Evolutionary conservation across 306 rosid genomes (phyloP).

Genomic region (Gillenia trifoliata): DNA sequence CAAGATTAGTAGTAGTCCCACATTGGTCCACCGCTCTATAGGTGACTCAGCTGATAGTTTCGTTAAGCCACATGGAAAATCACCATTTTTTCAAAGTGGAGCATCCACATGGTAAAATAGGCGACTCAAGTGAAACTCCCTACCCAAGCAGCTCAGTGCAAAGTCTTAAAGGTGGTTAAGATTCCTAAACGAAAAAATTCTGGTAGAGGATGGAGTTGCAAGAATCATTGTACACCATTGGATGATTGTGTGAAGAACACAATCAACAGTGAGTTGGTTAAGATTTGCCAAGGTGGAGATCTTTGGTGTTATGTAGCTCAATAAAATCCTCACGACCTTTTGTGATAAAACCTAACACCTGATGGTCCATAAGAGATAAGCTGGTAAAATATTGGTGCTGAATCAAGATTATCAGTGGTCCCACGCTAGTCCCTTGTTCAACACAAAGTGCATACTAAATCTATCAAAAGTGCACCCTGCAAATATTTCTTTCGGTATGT

Average conservation of each 20-base stretch:
- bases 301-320: neutral
- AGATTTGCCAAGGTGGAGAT: neutral
- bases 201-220: neutral
- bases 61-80: neutral
- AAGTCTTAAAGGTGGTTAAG: neutral
- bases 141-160: neutral
- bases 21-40: neutral
- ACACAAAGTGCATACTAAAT: neutral
- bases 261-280: neutral
- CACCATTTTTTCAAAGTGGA: neutral
- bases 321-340: neutral
- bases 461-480: neutral
- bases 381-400: neutral
- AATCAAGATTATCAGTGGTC: neutral
- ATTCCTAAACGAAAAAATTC: neutral
- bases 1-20: neutral
- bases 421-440: neutral
- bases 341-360: neutral
- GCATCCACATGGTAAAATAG: neutral
- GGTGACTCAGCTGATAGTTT: neutral
- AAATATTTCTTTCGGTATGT: neutral
- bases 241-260: neutral
- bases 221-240: neutral
- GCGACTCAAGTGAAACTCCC: neutral
- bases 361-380: neutral